These are phyloP conservation scores for Trypethelium eluteriae DNA, from an alignment of 495 filamentous ascomycete species.

Conservation along the genomic window DNA sequence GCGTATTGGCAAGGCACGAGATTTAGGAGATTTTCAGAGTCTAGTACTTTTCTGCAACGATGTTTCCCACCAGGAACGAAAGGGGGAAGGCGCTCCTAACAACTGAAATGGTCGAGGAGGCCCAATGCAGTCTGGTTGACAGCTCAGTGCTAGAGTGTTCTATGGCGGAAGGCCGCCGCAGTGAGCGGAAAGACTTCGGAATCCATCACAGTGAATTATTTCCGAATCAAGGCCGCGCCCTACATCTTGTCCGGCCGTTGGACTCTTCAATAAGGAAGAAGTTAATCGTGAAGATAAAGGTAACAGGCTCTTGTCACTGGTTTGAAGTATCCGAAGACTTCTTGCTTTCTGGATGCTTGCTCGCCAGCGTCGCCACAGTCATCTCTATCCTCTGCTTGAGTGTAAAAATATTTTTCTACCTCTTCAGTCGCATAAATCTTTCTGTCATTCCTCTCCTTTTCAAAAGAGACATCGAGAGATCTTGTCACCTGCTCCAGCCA, in stretches of 20 bases:
- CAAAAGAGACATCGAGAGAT: background rate
- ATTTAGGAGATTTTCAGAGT: background rate
- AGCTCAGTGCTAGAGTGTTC: background rate
- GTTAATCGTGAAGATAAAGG: background rate
- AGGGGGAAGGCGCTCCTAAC: too few species aligned
- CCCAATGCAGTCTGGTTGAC: too few species aligned
- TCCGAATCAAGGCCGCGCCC: background rate
- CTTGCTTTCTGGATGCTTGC: too few species aligned
- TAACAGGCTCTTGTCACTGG: too few species aligned
- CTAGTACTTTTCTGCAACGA: too few species aligned
- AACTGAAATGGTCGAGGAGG: too few species aligned
- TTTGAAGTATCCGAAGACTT: too few species aligned
- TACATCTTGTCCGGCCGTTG: background rate
- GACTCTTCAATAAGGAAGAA: background rate
- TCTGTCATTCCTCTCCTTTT: background rate
- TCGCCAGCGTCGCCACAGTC: too few species aligned
- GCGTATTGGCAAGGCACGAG: background rate
- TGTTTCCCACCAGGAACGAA: too few species aligned
- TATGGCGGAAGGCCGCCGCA: background rate
- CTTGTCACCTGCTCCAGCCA: constrained; percentile 32
- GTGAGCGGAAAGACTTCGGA: background rate
- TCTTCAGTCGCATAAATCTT: background rate
- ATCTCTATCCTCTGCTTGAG: too few species aligned
- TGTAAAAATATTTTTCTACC: background rate
- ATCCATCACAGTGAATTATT: background rate